phyloP scores from a whole-genome alignment of 306 rosid species.

The Senna tora region DNA sequence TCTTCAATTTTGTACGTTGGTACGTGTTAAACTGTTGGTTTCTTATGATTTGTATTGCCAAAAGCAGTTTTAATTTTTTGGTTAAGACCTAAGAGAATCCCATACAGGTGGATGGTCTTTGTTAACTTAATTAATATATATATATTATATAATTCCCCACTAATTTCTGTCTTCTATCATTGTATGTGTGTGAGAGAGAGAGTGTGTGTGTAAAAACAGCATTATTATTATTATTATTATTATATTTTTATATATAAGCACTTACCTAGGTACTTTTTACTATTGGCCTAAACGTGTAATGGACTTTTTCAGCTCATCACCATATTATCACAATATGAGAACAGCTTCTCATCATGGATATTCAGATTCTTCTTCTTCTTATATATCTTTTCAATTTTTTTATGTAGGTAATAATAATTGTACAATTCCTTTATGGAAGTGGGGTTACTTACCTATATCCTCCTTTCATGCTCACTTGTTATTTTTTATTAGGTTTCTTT shows the following conservation, averaged over 20 bases:
- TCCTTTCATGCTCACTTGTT: neutral
- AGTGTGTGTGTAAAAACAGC: neutral
- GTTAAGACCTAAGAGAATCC: slow-evolving; percentile 6
- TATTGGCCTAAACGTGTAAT: neutral
- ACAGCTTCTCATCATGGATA: neutral
- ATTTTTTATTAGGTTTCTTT: too few species aligned
- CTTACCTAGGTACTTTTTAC: neutral
- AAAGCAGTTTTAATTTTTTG: slow-evolving; percentile 5
- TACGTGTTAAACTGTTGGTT: slow-evolving; percentile 40
- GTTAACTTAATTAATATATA: slow-evolving; percentile 18
- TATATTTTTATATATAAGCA: neutral
- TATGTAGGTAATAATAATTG: too few species aligned
- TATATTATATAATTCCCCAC: slow-evolving; percentile 28
- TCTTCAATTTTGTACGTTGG: slow-evolving; percentile 26
- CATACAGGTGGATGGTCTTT: slow-evolving; percentile 41
- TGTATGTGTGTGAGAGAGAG: neutral
- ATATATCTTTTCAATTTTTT: neutral
- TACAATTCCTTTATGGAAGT: neutral
- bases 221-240: neutral
- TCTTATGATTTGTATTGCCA: slow-evolving; percentile 25
- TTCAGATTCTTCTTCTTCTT: neutral
- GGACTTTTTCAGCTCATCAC: neutral
- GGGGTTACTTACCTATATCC: neutral
- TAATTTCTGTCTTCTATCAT: neutral
- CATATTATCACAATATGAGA: too few species aligned